These are phyloP conservation scores for Plasmodium relictum DNA, from an alignment of 169 alveolate genomes.

Conservation along the genomic window DNA sequence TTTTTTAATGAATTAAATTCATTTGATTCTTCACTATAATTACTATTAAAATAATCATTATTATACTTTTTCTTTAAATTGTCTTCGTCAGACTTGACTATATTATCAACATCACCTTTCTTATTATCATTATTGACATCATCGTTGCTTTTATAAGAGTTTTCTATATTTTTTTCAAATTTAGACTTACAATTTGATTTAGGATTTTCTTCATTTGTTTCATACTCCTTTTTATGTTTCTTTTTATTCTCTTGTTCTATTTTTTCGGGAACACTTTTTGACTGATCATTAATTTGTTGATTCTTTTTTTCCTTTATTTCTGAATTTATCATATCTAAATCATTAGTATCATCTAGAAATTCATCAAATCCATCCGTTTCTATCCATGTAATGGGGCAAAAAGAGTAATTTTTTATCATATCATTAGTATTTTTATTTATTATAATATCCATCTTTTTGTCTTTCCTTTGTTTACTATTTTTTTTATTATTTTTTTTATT, in stretches of 20 bases:
- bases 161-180: background rate
- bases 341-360: constrained; percentile 60
- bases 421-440: background rate
- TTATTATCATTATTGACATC: background rate
- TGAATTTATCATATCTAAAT: constrained; percentile 38
- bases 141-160: background rate
- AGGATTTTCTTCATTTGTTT: background rate
- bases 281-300: background rate
- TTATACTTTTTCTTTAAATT: background rate
- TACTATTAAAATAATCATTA: background rate
- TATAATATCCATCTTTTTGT: background rate
- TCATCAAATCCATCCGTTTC: constrained; percentile 75
- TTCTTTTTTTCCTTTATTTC: constrained; percentile 35
- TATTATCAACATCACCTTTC: background rate
- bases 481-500: background rate
- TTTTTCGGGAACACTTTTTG: background rate
- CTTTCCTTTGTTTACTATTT: constrained; percentile 1
- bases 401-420: constrained; percentile 25
- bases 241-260: background rate
- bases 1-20: background rate
- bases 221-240: background rate
- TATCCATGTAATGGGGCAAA: constrained; percentile 52
- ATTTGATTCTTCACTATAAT: background rate
- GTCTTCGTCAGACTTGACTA: background rate
- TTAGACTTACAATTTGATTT: background rate